These are phyloP conservation scores for Nannizziopsis barbatae DNA, from an alignment of 2,329 filamentous ascomycete species.

Conservation along the genomic window DNA sequence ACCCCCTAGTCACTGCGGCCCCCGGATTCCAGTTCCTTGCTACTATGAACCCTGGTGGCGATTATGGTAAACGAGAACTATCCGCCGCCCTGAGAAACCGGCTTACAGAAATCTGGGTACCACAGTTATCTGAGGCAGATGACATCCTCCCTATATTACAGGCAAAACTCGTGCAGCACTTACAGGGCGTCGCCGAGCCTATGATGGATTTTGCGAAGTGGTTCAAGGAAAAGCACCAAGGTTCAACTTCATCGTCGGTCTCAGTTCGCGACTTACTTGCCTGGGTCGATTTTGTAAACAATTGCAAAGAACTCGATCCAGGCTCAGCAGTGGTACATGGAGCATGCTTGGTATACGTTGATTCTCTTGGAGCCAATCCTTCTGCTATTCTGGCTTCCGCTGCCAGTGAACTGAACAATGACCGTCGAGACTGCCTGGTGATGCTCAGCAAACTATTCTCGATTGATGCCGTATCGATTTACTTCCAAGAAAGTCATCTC, in stretches of 20 bases:
- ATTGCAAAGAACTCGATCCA: slow-evolving; percentile 41
- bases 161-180: slow-evolving; percentile 54
- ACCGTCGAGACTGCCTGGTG: slow-evolving; percentile 61
- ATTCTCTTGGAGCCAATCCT: slow-evolving; percentile 89
- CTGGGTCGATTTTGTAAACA: slow-evolving; percentile 89
- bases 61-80: slow-evolving; percentile 95
- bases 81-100: slow-evolving; percentile 90
- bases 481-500: slow-evolving; percentile 53
- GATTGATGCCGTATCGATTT: slow-evolving; percentile 53
- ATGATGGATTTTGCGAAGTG: slow-evolving; percentile 85
- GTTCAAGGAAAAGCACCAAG: slow-evolving; percentile 74
- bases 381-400: slow-evolving; percentile 71
- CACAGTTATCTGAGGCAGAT: slow-evolving; percentile 67
- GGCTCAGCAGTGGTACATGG: slow-evolving; percentile 60
- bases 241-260: slow-evolving; percentile 62
- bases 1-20: slow-evolving; percentile 65
- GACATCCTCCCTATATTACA: slow-evolving; percentile 81
- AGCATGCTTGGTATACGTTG: slow-evolving; percentile 89
- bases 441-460: slow-evolving; percentile 59
- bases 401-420: slow-evolving; percentile 55
- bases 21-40: slow-evolving; percentile 90
- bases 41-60: slow-evolving; percentile 97
- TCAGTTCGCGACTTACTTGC: slow-evolving; percentile 86
- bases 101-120: slow-evolving; percentile 98
- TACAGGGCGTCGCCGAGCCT: slow-evolving; percentile 48